Percentiles rank a stretch among this genome's conserved stretches.
These are phyloP conservation scores for Cladorrhinum samala DNA, from an alignment of 495 filamentous ascomycete genomes.

Conservation along the genomic window DNA sequence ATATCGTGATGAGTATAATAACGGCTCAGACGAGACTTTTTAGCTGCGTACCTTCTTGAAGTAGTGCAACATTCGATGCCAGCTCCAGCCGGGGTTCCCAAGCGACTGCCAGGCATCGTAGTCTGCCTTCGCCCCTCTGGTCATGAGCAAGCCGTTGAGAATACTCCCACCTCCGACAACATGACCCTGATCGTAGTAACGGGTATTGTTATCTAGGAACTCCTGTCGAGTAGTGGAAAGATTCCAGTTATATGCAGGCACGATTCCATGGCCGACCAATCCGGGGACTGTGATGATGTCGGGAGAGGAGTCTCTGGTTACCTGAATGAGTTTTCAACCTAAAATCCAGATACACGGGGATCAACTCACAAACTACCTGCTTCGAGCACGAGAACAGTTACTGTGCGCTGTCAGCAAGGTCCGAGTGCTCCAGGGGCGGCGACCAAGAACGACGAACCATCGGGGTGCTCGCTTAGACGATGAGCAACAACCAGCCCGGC, in stretches of 20 bases:
- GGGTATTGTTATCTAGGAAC: constrained; percentile 34
- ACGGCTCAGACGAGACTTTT: neutral
- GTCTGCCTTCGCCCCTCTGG: constrained; percentile 39
- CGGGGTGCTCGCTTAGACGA: constrained; percentile 27
- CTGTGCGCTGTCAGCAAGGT: constrained; percentile 18
- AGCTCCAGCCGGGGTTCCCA: constrained; percentile 61
- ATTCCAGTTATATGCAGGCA: constrained; percentile 20
- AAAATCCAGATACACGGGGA: too few species aligned
- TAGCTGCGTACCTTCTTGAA: constrained; percentile 40
- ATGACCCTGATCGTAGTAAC: constrained; percentile 32
- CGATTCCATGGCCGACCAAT: constrained; percentile 18
- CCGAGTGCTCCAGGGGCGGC: too few species aligned
- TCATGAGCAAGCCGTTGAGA: constrained; percentile 43
- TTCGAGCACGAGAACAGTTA: constrained; percentile 40
- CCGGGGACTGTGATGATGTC: constrained; percentile 17
- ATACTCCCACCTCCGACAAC: constrained; percentile 44
- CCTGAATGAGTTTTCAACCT: neutral
- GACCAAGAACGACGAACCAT: constrained; percentile 7
- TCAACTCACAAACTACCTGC: constrained; percentile 19
- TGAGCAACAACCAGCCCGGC: constrained; percentile 46
- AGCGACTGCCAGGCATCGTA: constrained; percentile 54
- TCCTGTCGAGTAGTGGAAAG: constrained; percentile 20
- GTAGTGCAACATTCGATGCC: constrained; percentile 53
- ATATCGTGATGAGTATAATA: neutral
- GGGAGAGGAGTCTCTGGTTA: constrained; percentile 11